These are phyloP conservation scores for Serendipita sp. DNA, from an alignment of 768 basidiomycete species.

Conservation along the genomic window DNA sequence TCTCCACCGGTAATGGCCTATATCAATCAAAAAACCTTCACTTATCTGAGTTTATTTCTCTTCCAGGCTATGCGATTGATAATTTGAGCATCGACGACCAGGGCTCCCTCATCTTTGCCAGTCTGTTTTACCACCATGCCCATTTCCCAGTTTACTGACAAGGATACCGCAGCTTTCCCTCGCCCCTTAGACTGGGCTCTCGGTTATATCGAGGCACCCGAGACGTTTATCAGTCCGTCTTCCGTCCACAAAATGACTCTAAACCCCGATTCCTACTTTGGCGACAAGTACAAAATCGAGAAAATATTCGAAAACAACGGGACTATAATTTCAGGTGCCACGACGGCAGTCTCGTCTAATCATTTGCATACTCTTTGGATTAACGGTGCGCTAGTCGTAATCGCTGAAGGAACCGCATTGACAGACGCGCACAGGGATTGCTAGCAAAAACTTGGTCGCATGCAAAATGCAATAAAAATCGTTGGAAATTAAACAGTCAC, in stretches of 20 bases:
- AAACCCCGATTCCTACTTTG: slow-evolving; percentile 42
- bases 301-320: slow-evolving; percentile 62
- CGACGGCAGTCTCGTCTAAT: slow-evolving; percentile 40
- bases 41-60: neutral
- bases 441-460: neutral
- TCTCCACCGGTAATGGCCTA: slow-evolving; percentile 32
- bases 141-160: neutral
- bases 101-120: slow-evolving; percentile 47
- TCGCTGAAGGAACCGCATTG: neutral
- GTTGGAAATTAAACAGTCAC: too few species aligned
- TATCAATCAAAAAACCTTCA: neutral
- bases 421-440: neutral
- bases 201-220: slow-evolving; percentile 29
- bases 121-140: slow-evolving; percentile 19
- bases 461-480: neutral
- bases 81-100: slow-evolving; percentile 44
- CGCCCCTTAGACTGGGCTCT: slow-evolving; percentile 20
- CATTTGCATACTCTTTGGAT: slow-evolving; percentile 35
- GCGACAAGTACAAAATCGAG: slow-evolving; percentile 41
- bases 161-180: slow-evolving; percentile 25
- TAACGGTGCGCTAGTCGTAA: slow-evolving; percentile 29
- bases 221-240: slow-evolving; percentile 25
- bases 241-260: slow-evolving; percentile 35
- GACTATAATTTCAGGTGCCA: slow-evolving; percentile 35
- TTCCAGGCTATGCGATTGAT: slow-evolving; percentile 36